Base-by-base conservation (phyloP, 2,329 filamentous ascomycete species). In the Arthroderma sp. region DNA sequence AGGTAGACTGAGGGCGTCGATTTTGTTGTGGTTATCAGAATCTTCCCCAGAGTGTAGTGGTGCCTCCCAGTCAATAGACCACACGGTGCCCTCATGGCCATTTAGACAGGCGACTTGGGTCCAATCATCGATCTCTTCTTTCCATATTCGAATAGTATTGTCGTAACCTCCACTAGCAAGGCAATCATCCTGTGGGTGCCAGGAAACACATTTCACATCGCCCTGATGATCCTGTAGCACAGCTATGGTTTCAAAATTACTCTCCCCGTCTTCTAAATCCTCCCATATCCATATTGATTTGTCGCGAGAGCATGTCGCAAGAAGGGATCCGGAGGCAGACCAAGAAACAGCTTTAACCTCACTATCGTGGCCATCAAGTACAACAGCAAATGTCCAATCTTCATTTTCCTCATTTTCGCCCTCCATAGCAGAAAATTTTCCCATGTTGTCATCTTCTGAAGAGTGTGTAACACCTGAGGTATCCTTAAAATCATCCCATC, bases 251-350 rank as follows among this genome's bases (percentile, higher is more conserved):
- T 98, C 93, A 76, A 91, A 97, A 69, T 97, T 93, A 70, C 95
- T 91, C 57, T 95, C 91, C 15, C 85, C 87, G 63, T 87, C 85
- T 57, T 76, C 74, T 56, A 96, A 81, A 70, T 97, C 93, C 73
- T 98, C 93, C 93, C 93, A 98, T 65, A 98, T 88, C 93, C 93
- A 98, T 17, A 97, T 88, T 15, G 83, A 87, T 75, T 97, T 97
- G 70, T 98, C 93, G 53, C 93, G 81, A 56, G 84, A 87, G 72
- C 91, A 96, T 0, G 91, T 96, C 4, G 93, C 93, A 3, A 98
- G 79, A 65, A 89, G 81, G 79, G 61, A 91, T 77, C 76, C 96
- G 86, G 76, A 72, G 2, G 74, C 65, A 0, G 72, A 73, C 72
- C 74, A 76, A 19, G 86, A 81, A 11, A 95, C 82, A 31, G 81